Conservation (phyloP, 1,139 yeast genomes). For the Geotrichum siamense region DNA sequence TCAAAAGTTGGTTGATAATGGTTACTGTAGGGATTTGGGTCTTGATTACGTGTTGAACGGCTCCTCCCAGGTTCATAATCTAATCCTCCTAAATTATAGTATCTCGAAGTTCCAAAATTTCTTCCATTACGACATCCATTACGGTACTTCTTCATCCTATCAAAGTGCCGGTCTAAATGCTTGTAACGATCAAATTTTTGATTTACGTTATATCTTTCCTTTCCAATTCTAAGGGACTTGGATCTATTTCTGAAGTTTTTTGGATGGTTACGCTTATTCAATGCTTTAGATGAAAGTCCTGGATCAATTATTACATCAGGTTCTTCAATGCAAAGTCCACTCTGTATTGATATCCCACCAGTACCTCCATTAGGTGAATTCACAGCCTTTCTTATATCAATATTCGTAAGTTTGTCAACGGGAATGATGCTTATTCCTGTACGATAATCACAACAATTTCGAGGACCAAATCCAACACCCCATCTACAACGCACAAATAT, state of each 20-base stretch:
- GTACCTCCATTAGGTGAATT: conserved; percentile 97
- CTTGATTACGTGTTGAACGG: background rate
- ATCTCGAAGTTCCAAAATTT: conserved; percentile 3
- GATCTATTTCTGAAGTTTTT: conserved; percentile 81
- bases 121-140: conserved; percentile 4
- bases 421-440: conserved; percentile 87
- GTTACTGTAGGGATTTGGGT: conserved; percentile 2
- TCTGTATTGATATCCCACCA: conserved; percentile 74
- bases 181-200: conserved; percentile 9
- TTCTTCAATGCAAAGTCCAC: conserved; percentile 86
- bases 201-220: conserved; percentile 3
- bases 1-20: conserved; percentile 1
- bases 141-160: conserved; percentile 8
- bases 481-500: conserved; percentile 71
- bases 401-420: conserved; percentile 78
- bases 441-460: conserved; percentile 95
- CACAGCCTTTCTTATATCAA: conserved; percentile 84
- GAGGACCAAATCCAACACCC: conserved; percentile 99
- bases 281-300: conserved; percentile 89
- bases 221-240: conserved; percentile 45
- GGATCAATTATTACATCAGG: conserved; percentile 96
- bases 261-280: conserved; percentile 37
- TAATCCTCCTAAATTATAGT: background rate
- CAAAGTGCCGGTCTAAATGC: conserved; percentile 12
- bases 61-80: background rate